Evolutionary conservation across 2,329 filamentous ascomycete species (phyloP).

Genomic region (Juglanconis juglandina): DNA sequence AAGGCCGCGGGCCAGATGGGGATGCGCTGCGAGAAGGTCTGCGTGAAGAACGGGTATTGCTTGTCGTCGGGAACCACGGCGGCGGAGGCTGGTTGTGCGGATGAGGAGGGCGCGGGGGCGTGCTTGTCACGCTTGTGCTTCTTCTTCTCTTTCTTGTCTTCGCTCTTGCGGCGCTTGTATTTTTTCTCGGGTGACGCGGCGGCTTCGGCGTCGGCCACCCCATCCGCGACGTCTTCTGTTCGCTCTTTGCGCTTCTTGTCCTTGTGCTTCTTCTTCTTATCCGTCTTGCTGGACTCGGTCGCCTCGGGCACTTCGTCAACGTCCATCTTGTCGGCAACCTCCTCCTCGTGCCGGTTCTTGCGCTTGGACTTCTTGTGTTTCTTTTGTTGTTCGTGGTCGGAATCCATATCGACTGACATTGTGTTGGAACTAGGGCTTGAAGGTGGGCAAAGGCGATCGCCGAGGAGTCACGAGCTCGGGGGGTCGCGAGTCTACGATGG

Average conservation of each 20-base stretch:
- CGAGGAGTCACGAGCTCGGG: background rate
- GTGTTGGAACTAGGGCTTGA: background rate
- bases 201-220: conserved; percentile 7
- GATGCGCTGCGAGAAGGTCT: conserved; percentile 78
- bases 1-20: conserved; percentile 70
- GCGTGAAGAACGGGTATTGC: conserved; percentile 70
- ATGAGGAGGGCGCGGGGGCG: background rate
- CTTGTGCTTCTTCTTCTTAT: conserved; percentile 29
- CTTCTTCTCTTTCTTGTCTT: conserved; percentile 24
- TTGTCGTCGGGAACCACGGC: conserved; percentile 36
- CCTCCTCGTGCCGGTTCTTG: conserved; percentile 17
- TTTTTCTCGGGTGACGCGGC: conserved; percentile 11
- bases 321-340: conserved; percentile 15
- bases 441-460: background rate
- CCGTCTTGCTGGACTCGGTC: conserved; percentile 18
- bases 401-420: conserved; percentile 15
- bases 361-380: conserved; percentile 18
- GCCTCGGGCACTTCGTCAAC: conserved; percentile 12
- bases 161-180: conserved; percentile 16
- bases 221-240: conserved; percentile 25
- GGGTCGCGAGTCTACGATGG: background rate
- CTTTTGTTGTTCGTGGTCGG: conserved; percentile 16
- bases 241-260: conserved; percentile 27
- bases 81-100: conserved; percentile 24
- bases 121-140: conserved; percentile 16